Evolutionary conservation across 108 stramenopile species (phyloP), one percentile per base, ranked within the genome.

Genomic region (Poteriospumella lacustris): DNA sequence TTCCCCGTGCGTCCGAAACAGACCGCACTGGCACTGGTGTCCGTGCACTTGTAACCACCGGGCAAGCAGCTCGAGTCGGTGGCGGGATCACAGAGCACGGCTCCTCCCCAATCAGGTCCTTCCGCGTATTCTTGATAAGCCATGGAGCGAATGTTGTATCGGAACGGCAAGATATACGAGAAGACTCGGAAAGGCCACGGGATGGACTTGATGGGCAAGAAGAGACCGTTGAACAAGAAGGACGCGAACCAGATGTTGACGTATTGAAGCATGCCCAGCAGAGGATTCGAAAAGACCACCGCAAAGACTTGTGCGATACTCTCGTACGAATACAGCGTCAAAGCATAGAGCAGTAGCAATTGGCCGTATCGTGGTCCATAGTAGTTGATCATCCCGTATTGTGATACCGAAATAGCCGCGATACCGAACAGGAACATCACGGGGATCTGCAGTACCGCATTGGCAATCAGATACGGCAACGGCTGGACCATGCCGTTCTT

Each of bases 401-500:
- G 76, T 1, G 85, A 80, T 3, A 85, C 58, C 26, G 9, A 3
- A 3, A 85, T 19, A 9, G 82, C 73, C 33, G 76, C 59, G n/a
- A 85, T n/a, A 0, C 44, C 75, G 44, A 85, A 82, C n/a, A 83
- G 26, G 42, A 82, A 42, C 77, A 85, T 67, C 40, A 85, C 73
- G 1, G 85, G 85, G 2, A 83, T 39, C 29, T 80, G 69, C 28
- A 85, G n/a, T 24, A 82, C 38, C 33, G 79, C 58, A 43, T 79
- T 82, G 19, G 85, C 82, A 1, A 77, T 29, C 15, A 83, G 64
- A 43, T 85, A 85, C 3, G 68, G 59, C 1, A 38, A 0, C 1
- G 75, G 59, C 44, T 39, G 36, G 40, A 75, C 47, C 81, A 85
- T 82, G 36, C 85, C 85, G 58, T 85, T 85, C 58, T 80, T 76